Conservation (phyloP, 2,329 filamentous ascomycete genomes). For the Microsporum ferrugineum region DNA sequence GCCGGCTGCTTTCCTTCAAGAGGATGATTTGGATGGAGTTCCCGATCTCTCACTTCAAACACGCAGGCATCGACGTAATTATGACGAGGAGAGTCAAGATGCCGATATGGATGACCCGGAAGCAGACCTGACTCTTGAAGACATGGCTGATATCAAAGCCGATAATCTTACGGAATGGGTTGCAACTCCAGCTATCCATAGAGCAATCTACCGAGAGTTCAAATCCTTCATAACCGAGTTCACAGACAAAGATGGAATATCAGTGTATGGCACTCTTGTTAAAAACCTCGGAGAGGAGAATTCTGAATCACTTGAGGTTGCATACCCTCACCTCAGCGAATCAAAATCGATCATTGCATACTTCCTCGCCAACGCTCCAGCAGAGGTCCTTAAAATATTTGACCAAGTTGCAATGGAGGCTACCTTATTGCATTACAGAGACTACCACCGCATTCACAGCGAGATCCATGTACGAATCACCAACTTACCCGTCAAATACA, state of each 20-base stretch:
- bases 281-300: conserved; percentile 94
- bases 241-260: conserved; percentile 75
- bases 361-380: conserved; percentile 87
- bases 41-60: conserved; percentile 78
- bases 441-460: conserved; percentile 93
- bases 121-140: conserved; percentile 85
- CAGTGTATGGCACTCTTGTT: conserved; percentile 90
- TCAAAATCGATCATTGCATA: conserved; percentile 91
- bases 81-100: conserved; percentile 89
- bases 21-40: conserved; percentile 74
- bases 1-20: conserved; percentile 52
- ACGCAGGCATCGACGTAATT: conserved; percentile 72
- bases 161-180: conserved; percentile 93
- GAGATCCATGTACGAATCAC: conserved; percentile 97
- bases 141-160: conserved; percentile 84
- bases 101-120: conserved; percentile 91
- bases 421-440: conserved; percentile 87
- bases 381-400: conserved; percentile 92
- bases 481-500: conserved; percentile 88
- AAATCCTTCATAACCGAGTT: conserved; percentile 95
- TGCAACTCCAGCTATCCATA: conserved; percentile 74
- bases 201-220: conserved; percentile 92
- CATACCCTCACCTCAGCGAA: conserved; percentile 80
- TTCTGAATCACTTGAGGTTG: conserved; percentile 89
- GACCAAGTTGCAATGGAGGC: conserved; percentile 96